Evolutionary conservation across 805 yeast species (phyloP), one percentile per base, ranked within the genome.

Genomic region (Spathaspora passalidarum): DNA sequence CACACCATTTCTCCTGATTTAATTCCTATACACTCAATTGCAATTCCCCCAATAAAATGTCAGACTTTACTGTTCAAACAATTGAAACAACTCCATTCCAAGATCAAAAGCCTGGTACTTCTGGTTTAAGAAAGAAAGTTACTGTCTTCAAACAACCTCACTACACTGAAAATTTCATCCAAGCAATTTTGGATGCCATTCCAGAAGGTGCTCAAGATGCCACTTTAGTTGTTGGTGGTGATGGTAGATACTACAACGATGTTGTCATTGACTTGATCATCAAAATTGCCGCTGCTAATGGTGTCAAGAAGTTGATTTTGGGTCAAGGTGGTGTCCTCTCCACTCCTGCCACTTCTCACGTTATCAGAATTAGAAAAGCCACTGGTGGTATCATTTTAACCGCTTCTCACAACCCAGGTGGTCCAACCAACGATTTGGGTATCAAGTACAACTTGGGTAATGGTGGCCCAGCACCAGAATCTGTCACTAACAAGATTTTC

Each of bases 401-500:
- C 7, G 98, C 98, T 2, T 86, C 96, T 19, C 99, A 92, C 68
- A 92, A 92, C 68, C 99, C 99, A 14, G 99, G 99, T 63, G 97
- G 98, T 7, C 96, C 96, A 47, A 69, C 76, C 21, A 83, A 87
- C 53, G 99, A 92, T 63, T 77, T 90, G 62, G 99, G 99, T 45
- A 92, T 92, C 74, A 92, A 92, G 72, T 94, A 94, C 73, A 94
- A 92, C 67, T 74, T 94, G 65, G 80, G 87, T 52, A 92, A 92
- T 62, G 99, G 99, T 55, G 99, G 97, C 2, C 99, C 99, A 36
- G 98, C 98, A 9, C 99, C 99, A 10, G 99, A 92, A 66, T 70
- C 86, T 13, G 95, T 94, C 49, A 92, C 99, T 10, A 80, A 92
- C 70, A 80, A 83, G 65, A 94, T 92, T 61, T 94, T 70, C 72